A percentile compares a stretch with the other conserved stretches of the same genome.
These are phyloP conservation scores for Stagonosporopsis cucurbitacearum DNA, from an alignment of 2,329 filamentous ascomycete species.

Conservation along the genomic window DNA sequence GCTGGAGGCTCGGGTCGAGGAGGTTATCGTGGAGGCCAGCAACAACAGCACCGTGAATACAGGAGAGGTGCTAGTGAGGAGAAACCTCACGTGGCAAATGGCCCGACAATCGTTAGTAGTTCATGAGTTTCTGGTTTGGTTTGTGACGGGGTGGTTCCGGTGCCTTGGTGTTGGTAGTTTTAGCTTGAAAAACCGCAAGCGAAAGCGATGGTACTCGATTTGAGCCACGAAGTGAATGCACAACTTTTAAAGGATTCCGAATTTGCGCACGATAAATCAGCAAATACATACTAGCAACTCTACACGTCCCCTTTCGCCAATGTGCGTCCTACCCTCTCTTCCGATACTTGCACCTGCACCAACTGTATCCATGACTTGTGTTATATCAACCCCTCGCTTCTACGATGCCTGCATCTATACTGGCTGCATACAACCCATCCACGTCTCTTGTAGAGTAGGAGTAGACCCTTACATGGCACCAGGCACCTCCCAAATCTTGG, in stretches of 20 bases:
- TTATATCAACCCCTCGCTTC: not conserved
- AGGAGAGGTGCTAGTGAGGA: slow-evolving; percentile 13
- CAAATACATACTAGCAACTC: not conserved
- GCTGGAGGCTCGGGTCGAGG: slow-evolving; percentile 10
- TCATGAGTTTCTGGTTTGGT: slow-evolving; percentile 8
- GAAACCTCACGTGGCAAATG: slow-evolving; percentile 9
- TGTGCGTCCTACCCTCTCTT: too few relatives aligned
- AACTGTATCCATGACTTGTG: not conserved
- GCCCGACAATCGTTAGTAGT: slow-evolving; percentile 15
- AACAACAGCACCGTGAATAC: slow-evolving; percentile 13
- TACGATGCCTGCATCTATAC: not conserved
- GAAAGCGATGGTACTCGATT: not conserved
- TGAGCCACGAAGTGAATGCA: not conserved
- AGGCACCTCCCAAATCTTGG: slow-evolving; percentile 38
- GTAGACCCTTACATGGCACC: slow-evolving; percentile 1
- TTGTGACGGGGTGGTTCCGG: not conserved
- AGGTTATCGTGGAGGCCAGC: slow-evolving; percentile 7
- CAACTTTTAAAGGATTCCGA: not conserved
- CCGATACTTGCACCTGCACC: too few relatives aligned
- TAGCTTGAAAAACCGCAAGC: not conserved
- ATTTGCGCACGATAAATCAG: not conserved
- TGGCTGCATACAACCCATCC: too few relatives aligned
- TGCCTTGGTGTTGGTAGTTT: slow-evolving; percentile 13
- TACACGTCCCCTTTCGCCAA: not conserved
- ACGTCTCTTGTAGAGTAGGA: too few relatives aligned